These are phyloP conservation scores for Colletotrichum cuscutae DNA, from an alignment of 2,329 filamentous ascomycete genomes.

Conservation along the genomic window DNA sequence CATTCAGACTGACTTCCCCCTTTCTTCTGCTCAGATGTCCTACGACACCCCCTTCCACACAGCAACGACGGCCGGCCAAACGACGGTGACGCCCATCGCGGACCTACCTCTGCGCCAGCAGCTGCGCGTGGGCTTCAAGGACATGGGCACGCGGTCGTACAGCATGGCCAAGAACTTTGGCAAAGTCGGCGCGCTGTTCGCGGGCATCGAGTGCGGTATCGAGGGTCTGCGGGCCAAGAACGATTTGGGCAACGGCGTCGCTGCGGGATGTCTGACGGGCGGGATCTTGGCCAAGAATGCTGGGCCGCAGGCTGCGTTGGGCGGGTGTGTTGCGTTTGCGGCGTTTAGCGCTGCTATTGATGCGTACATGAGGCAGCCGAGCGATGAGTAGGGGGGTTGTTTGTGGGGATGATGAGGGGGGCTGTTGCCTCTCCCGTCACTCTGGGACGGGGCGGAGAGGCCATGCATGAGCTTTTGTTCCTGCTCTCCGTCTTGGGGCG, in stretches of 20 bases:
- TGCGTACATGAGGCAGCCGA: slow-evolving; percentile 86
- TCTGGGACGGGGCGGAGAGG: no score
- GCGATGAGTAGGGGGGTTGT: slow-evolving; percentile 56
- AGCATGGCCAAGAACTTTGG: slow-evolving; percentile 94
- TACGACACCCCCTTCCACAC: slow-evolving; percentile 91
- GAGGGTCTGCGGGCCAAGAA: slow-evolving; percentile 95
- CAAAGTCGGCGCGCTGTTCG: slow-evolving; percentile 89
- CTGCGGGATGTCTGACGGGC: slow-evolving; percentile 90
- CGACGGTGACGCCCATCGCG: slow-evolving; percentile 53
- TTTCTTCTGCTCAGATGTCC: slow-evolving; percentile 75
- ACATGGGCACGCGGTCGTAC: slow-evolving; percentile 89
- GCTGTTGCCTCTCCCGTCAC: no score
- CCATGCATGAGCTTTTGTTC: no score
- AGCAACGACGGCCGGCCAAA: slow-evolving; percentile 48
- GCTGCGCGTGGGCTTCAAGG: slow-evolving; percentile 85
- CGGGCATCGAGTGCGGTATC: slow-evolving; percentile 94
- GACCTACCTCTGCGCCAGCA: slow-evolving; percentile 87
- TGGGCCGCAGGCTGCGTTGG: slow-evolving; percentile 86
- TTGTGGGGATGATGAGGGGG: no score
- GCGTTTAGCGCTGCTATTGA: slow-evolving; percentile 94
- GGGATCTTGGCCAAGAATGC: slow-evolving; percentile 87
- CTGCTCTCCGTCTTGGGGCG: neutral
- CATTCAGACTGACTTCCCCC: neutral
- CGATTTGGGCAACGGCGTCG: slow-evolving; percentile 87
- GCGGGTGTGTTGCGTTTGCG: slow-evolving; percentile 93